Evolutionary conservation across 495 filamentous ascomycete genomes (phyloP).

Genomic region (Aspergillus baeticus): DNA sequence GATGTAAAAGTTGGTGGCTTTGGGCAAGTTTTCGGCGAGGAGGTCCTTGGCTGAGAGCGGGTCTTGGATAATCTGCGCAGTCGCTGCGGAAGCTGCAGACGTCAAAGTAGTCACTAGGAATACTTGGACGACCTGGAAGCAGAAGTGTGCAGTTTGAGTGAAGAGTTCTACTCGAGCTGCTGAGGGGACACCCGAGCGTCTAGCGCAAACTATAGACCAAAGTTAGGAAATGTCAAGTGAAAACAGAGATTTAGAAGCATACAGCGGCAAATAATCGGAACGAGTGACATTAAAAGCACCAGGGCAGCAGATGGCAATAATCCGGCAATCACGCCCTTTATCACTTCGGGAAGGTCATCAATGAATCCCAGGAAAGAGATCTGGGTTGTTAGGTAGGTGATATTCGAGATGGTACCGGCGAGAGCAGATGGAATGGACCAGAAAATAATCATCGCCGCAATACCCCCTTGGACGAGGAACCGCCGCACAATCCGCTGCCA

Average conservation of each 20-base stretch:
- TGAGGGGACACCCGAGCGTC: conserved; percentile 73
- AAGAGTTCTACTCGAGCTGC: conserved; percentile 75
- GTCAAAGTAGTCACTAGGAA: conserved; percentile 81
- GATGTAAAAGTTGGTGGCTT: conserved; percentile 86
- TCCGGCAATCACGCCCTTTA: conserved; percentile 78
- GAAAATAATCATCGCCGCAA: conserved; percentile 78
- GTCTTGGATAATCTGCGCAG: conserved; percentile 59
- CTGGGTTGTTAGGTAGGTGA: conserved; percentile 60
- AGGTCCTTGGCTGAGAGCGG: conserved; percentile 62
- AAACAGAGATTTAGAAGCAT: conserved; percentile 27
- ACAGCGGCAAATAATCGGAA: conserved; percentile 80
- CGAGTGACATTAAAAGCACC: conserved; percentile 79
- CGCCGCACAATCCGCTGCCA: conserved; percentile 73
- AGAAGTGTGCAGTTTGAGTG: conserved; percentile 86
- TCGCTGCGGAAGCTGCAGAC: conserved; percentile 69
- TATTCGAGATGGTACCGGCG: conserved; percentile 79
- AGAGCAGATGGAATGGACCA: conserved; percentile 86
- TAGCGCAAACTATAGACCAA: conserved; percentile 58
- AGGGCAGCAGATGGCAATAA: conserved; percentile 75
- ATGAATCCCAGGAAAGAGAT: conserved; percentile 71
- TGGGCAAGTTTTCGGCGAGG: conserved; percentile 71
- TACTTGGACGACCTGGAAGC: conserved; percentile 88
- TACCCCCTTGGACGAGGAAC: conserved; percentile 63
- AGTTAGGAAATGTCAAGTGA: conserved; percentile 11
- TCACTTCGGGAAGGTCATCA: conserved; percentile 59